These are phyloP conservation scores for Teratosphaeria viscida DNA, from an alignment of 2,329 filamentous ascomycete genomes.

Conservation along the genomic window DNA sequence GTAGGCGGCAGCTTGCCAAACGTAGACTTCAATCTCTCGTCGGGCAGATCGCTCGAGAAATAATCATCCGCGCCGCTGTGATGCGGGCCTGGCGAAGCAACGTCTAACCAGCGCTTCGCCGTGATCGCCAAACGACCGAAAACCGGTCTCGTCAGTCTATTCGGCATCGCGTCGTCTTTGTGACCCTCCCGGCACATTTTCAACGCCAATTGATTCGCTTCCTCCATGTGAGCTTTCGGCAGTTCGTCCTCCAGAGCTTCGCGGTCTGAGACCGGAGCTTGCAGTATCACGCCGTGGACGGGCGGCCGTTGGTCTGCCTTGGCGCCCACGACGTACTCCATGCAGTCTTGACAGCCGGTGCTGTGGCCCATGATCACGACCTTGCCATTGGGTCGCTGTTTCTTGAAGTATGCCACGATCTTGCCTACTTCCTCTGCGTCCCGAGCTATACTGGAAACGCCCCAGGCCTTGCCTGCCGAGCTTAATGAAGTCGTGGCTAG, in stretches of 20 bases:
- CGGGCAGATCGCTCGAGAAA: conserved; percentile 68
- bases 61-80: conserved; percentile 68
- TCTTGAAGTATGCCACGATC: conserved; percentile 42
- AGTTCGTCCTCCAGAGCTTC: conserved; percentile 48
- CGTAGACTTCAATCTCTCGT: conserved; percentile 46
- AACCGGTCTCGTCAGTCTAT: conserved; percentile 16
- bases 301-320: conserved; percentile 32
- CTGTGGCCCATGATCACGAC: conserved; percentile 61
- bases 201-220: conserved; percentile 35
- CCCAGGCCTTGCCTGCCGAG: conserved; percentile 47
- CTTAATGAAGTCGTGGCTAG: conserved; percentile 32
- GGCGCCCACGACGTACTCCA: conserved; percentile 47
- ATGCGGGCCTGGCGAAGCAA: conserved; percentile 45
- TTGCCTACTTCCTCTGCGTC: conserved; percentile 45
- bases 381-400: conserved; percentile 34
- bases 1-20: conserved; percentile 51
- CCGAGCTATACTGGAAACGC: conserved; percentile 39
- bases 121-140: conserved; percentile 36
- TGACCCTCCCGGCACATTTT: conserved; percentile 46
- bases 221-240: conserved; percentile 33
- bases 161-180: conserved; percentile 44
- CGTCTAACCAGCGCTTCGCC: conserved; percentile 49
- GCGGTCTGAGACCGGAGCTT: conserved; percentile 69
- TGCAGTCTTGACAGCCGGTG: conserved; percentile 58
- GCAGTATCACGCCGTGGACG: conserved; percentile 67